Evolutionary conservation across 139 green algal genomes (phyloP).

Genomic region (Raphidocelis subcapitata): DNA sequence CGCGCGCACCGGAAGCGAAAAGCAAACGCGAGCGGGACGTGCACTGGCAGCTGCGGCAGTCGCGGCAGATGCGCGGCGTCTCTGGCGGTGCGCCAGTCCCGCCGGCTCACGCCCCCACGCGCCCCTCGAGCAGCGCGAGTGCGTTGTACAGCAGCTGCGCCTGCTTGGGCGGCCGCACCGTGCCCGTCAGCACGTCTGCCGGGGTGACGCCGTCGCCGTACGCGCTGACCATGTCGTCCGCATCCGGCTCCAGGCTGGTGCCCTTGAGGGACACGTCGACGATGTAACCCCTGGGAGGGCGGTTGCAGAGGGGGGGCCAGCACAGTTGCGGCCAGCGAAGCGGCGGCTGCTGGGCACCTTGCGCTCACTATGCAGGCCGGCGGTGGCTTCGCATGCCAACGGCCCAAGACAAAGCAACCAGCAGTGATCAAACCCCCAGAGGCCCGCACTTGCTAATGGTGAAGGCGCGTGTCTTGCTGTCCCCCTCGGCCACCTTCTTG

Average conservation of each 20-base stretch:
- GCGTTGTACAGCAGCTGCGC: conserved; percentile 31
- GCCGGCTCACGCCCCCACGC: too few relatives aligned
- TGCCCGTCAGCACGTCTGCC: conserved; percentile 43
- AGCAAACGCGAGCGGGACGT: too few relatives aligned
- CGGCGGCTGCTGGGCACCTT: background rate
- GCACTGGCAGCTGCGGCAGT: too few relatives aligned
- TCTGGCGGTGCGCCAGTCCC: too few relatives aligned
- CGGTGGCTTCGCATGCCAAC: too few relatives aligned
- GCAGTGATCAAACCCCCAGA: too few relatives aligned
- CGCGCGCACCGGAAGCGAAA: too few relatives aligned
- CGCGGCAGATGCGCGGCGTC: too few relatives aligned
- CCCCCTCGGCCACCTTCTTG: conserved; percentile 14
- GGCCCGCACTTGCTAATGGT: conserved; percentile 52
- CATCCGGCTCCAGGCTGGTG: conserved; percentile 48
- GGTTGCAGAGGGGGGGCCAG: background rate
- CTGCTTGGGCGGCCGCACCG: conserved; percentile 25
- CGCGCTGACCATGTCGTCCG: conserved; percentile 47
- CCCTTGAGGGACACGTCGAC: conserved; percentile 56
- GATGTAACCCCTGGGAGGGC: conserved; percentile 43
- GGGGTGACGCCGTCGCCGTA: conserved; percentile 49
- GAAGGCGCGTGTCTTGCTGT: conserved; percentile 37
- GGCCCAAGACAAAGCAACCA: too few relatives aligned
- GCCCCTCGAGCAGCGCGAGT: conserved; percentile 3
- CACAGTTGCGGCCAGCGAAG: background rate
- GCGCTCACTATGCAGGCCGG: background rate